Evolutionary conservation across 2,329 filamentous ascomycete genomes (phyloP).

Genomic region (Cercospora zeina): DNA sequence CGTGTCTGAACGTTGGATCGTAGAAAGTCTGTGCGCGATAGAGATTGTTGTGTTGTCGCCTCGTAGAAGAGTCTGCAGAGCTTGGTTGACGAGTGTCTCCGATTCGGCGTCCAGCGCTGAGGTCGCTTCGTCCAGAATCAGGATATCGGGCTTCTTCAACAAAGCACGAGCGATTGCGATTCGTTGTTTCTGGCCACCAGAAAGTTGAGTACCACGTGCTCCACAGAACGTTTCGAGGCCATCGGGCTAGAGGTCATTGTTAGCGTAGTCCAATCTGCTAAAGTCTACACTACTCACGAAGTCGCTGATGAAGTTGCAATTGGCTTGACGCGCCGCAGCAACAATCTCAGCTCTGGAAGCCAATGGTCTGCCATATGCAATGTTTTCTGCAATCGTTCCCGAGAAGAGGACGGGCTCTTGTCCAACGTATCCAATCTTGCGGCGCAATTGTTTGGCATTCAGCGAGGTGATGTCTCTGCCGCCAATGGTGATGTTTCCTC

Average conservation of each 20-base stretch:
- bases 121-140: conserved; percentile 93
- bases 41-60: conserved; percentile 95
- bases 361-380: conserved; percentile 81
- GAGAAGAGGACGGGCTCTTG: conserved; percentile 94
- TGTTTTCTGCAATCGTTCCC: conserved; percentile 82
- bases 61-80: conserved; percentile 74
- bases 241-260: conserved; percentile 61
- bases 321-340: conserved; percentile 82
- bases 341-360: conserved; percentile 81
- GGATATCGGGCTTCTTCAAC: conserved; percentile 92
- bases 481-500: conserved; percentile 77
- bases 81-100: conserved; percentile 93
- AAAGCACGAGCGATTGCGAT: conserved; percentile 95
- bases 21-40: conserved; percentile 92
- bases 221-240: conserved; percentile 93
- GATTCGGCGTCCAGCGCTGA: conserved; percentile 95
- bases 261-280: conserved; percentile 25
- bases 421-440: conserved; percentile 90
- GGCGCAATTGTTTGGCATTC: conserved; percentile 89
- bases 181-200: conserved; percentile 94
- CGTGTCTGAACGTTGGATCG: conserved; percentile 91
- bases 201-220: conserved; percentile 86
- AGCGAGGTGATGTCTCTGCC: conserved; percentile 79
- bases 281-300: conserved; percentile 58
- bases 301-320: conserved; percentile 94